Evolutionary conservation across 2,329 filamentous ascomycete species (phyloP).

Genomic region (Fusarium anguioides): DNA sequence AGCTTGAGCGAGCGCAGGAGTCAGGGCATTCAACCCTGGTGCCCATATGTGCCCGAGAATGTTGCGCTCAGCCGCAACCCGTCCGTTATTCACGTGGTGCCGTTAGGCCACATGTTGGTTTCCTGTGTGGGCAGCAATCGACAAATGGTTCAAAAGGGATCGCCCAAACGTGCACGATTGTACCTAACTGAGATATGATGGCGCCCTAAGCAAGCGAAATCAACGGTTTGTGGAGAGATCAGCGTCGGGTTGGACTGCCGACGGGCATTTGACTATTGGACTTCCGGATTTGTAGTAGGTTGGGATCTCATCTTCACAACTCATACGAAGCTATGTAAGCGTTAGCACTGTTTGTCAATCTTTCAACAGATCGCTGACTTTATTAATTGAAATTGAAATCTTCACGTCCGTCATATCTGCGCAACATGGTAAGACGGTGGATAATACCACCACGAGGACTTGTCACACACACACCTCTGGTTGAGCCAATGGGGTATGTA

Average conservation of each 20-base stretch:
- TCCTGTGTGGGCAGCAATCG: conserved; percentile 7
- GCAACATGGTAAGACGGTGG: not conserved
- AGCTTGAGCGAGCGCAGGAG: not conserved
- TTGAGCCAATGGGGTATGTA: conserved; percentile 25
- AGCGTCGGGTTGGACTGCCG: not conserved
- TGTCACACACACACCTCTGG: conserved; percentile 32
- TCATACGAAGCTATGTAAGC: not conserved
- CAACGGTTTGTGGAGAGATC: conserved; percentile 30
- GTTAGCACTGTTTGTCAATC: not conserved
- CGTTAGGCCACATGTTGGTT: conserved; percentile 28
- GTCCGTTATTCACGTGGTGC: conserved; percentile 32
- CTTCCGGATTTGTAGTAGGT: not conserved
- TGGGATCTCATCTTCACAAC: not conserved
- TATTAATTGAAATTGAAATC: conserved; percentile 1
- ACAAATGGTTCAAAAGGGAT: conserved; percentile 19
- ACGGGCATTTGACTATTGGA: not conserved
- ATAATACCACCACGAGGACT: conserved; percentile 23
- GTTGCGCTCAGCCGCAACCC: conserved; percentile 15
- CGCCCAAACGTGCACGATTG: conserved; percentile 27
- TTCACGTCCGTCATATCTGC: conserved; percentile 1
- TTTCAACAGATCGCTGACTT: not conserved
- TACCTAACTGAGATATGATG: conserved; percentile 39
- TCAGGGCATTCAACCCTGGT: not conserved
- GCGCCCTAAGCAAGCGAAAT: conserved; percentile 12
- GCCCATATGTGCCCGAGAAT: conserved; percentile 10